phyloP scores from a whole-genome alignment of 306 rosid species.

The Trifolium fragiferum region DNA sequence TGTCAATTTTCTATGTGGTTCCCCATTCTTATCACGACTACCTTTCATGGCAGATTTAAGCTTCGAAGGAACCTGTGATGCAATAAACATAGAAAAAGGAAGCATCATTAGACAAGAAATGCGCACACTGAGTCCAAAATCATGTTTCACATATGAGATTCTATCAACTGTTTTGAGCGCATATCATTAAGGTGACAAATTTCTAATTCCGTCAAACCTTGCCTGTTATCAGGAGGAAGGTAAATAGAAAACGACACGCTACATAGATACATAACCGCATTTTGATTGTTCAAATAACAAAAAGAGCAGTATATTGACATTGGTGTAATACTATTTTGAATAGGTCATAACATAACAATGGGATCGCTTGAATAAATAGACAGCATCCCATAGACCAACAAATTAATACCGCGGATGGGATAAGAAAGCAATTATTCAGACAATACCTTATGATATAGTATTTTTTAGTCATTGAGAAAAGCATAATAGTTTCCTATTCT shows the following conservation, averaged over 20 bases:
- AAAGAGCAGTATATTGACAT: neutral
- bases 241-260: neutral
- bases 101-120: slow-evolving; percentile 20
- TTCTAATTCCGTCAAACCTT: no score
- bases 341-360: neutral
- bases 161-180: neutral
- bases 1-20: slow-evolving; percentile 47
- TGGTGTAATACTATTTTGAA: neutral
- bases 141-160: neutral
- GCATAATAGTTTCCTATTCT: neutral
- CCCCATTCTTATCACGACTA: slow-evolving; percentile 66
- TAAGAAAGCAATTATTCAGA: neutral
- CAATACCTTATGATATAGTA: neutral
- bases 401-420: neutral
- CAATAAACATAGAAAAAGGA: slow-evolving; percentile 6
- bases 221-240: no score
- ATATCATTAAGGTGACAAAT: no score
- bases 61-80: slow-evolving; percentile 58
- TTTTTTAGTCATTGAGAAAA: neutral
- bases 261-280: neutral
- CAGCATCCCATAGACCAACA: neutral
- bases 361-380: neutral
- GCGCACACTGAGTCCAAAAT: neutral
- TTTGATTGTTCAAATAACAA: neutral
- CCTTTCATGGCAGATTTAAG: slow-evolving; percentile 90